phyloP scores from a whole-genome alignment of 495 filamentous ascomycete species.

The Penicillium nucicola region DNA sequence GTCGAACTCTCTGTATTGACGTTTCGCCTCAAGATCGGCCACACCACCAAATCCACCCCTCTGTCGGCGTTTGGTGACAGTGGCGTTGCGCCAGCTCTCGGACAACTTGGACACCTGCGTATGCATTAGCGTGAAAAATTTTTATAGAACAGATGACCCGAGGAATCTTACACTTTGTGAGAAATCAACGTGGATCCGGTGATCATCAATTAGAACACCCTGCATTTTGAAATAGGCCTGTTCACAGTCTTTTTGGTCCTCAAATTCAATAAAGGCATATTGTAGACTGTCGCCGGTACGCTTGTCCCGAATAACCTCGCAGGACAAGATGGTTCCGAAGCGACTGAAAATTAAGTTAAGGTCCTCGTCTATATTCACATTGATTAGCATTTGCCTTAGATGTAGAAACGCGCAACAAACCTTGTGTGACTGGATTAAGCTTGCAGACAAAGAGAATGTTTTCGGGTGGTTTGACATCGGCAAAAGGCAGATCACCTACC shows the following conservation, averaged over 20 bases:
- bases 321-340: constrained; percentile 92
- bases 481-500: constrained; percentile 96
- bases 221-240: constrained; percentile 99
- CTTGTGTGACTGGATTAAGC: constrained; percentile 90
- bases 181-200: constrained; percentile 97
- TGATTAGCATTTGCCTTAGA: background rate
- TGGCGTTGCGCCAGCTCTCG: constrained; percentile 84
- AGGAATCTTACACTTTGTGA: constrained; percentile 79
- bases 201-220: constrained; percentile 91
- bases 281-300: constrained; percentile 93
- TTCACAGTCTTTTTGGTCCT: constrained; percentile 87
- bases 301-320: constrained; percentile 93
- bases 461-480: constrained; percentile 96
- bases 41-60: constrained; percentile 90
- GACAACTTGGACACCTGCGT: constrained; percentile 74
- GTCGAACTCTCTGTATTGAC: constrained; percentile 74
- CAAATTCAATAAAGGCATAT: constrained; percentile 97
- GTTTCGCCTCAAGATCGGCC: constrained; percentile 77
- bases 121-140: constrained; percentile 19
- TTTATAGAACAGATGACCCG: background rate
- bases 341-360: constrained; percentile 94
- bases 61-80: constrained; percentile 74
- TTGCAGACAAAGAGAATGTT: constrained; percentile 99
- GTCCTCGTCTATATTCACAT: constrained; percentile 70
- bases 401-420: constrained; percentile 27